A percentile compares a stretch with the other conserved stretches of the same genome.
These are phyloP conservation scores for Peronospora destructor DNA, from an alignment of 352 stramenopile genomes.

Conservation along the genomic window DNA sequence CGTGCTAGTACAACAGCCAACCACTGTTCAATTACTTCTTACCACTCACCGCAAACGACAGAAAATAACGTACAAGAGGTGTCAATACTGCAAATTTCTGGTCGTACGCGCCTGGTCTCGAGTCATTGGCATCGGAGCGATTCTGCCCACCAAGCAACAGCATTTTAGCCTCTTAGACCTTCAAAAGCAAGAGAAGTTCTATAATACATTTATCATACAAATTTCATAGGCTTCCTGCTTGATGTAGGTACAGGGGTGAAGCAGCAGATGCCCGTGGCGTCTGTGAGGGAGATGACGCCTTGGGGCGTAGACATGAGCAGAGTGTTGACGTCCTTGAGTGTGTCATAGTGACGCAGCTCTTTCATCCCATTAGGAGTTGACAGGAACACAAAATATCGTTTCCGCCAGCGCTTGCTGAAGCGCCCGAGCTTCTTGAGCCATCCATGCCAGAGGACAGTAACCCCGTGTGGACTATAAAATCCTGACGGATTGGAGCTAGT, in stretches of 20 bases:
- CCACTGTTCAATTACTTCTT: not conserved
- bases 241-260: slow-evolving; percentile 41
- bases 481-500: slow-evolving; percentile 41
- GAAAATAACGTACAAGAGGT: slow-evolving; percentile 37
- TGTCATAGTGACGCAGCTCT: slow-evolving; percentile 73
- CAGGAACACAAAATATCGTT: slow-evolving; percentile 74
- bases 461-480: slow-evolving; percentile 42
- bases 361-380: slow-evolving; percentile 58
- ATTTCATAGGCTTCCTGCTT: slow-evolving; percentile 45
- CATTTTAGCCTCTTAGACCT: not conserved
- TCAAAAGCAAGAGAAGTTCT: not conserved
- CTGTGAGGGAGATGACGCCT: slow-evolving; percentile 60
- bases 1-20: slow-evolving; percentile 35
- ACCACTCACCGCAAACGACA: not conserved
- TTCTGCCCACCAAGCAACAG: slow-evolving; percentile 21
- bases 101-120: slow-evolving; percentile 44
- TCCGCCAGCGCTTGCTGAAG: slow-evolving; percentile 77
- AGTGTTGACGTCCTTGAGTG: slow-evolving; percentile 47
- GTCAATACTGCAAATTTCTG: slow-evolving; percentile 76
- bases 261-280: slow-evolving; percentile 72
- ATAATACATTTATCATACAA: slow-evolving; percentile 33
- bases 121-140: slow-evolving; percentile 49
- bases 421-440: slow-evolving; percentile 81
- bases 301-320: slow-evolving; percentile 65
- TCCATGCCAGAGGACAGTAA: slow-evolving; percentile 75